A percentile compares a stretch with the other conserved stretches of the same genome.
Evolutionary conservation across 73 alveolate species (phyloP).

Genomic region (Stentor coeruleus): DNA sequence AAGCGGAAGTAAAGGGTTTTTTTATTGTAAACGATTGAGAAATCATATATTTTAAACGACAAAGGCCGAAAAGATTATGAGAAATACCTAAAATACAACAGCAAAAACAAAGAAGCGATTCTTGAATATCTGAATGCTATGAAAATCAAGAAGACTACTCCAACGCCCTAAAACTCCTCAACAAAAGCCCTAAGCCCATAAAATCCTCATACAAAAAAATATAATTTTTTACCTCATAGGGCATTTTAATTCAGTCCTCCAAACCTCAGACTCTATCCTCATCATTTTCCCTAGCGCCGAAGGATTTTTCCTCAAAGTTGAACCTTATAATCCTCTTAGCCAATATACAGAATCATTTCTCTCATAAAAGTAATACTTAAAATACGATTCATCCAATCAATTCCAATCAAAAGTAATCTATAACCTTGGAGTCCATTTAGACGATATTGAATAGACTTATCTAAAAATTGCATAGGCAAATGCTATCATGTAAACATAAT

Average conservation of each 20-base stretch:
- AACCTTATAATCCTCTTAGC: not conserved
- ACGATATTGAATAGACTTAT: not conserved
- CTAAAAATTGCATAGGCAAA: not conserved
- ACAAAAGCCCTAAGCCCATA: not conserved
- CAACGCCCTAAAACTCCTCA: not conserved
- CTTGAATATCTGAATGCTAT: not conserved
- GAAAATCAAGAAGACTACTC: not conserved
- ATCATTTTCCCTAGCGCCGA: not conserved
- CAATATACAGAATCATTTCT: not conserved
- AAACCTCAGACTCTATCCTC: not conserved
- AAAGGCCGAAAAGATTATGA: not conserved
- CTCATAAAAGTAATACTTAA: not conserved
- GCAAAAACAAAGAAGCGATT: not conserved
- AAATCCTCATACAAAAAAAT: not conserved
- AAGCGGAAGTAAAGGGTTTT: no score
- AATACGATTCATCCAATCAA: not conserved
- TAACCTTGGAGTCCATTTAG: not conserved
- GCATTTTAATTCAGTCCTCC: not conserved
- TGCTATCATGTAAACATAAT: not conserved
- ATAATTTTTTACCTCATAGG: not conserved
- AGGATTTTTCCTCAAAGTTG: not conserved
- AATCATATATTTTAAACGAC: no score
- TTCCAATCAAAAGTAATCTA: not conserved
- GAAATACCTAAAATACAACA: not conserved
- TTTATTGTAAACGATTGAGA: no score